Conservation (phyloP, 179 eudicot species). For the Gypsophila paniculata region DNA sequence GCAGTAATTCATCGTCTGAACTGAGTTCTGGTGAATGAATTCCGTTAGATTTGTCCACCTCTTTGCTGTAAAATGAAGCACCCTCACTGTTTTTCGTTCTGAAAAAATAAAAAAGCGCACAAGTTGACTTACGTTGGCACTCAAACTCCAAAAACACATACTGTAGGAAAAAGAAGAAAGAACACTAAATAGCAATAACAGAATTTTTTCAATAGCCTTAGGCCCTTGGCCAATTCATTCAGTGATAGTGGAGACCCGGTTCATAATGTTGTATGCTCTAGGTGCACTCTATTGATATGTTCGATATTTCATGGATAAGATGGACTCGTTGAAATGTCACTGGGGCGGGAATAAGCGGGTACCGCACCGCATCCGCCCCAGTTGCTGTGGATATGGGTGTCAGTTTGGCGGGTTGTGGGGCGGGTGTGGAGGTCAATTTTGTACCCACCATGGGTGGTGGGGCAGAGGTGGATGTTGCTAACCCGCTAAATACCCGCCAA, state of each 20-base stretch:
- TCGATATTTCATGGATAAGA: neutral
- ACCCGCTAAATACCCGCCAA: too few relatives aligned
- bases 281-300: neutral
- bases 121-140: neutral
- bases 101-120: conserved; percentile 12
- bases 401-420: too few relatives aligned
- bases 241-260: neutral
- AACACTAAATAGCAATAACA: neutral
- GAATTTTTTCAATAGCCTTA: neutral
- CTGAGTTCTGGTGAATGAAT: conserved; percentile 28
- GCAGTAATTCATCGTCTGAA: conserved; percentile 52
- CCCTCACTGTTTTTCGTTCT: conserved; percentile 45
- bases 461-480: too few relatives aligned
- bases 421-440: too few relatives aligned
- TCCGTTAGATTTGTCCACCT: conserved; percentile 24
- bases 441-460: too few relatives aligned
- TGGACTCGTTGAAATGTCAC: too few relatives aligned
- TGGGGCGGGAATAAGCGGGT: too few relatives aligned
- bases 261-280: neutral
- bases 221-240: conserved; percentile 11
- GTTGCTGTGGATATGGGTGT: too few relatives aligned
- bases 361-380: too few relatives aligned
- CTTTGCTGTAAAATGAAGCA: conserved; percentile 25
- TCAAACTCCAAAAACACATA: conserved; percentile 1
- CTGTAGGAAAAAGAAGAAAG: neutral